Base-by-base conservation (phyloP, 331 rosid genomes). In the Acacia concinna region DNA sequence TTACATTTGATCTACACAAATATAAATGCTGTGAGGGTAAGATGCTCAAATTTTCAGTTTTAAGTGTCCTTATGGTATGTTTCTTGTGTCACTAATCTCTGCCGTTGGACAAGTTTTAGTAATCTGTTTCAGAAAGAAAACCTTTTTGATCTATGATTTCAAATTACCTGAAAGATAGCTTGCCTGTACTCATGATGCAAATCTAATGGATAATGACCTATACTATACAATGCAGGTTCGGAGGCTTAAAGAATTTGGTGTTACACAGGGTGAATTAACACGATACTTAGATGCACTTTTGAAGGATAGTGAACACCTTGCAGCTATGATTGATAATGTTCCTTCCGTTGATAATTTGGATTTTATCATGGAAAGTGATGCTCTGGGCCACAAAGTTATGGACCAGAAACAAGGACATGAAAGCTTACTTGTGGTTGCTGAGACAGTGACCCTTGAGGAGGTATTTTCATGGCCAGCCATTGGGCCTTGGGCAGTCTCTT, bases 311-410 rank as follows among this genome's bases (percentile, higher is more conserved):
- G 99, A 95, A 84, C 99, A 95, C 88, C 80, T 95, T 38, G 99
- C 99, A 47, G 99, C 98, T 83, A 91, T 95, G 97, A 90, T 95
- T 77, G 99, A 95, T 86, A 95, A 95, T 75, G 96, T 95, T 75
- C 92, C 99, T 71, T 95, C 99, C n/a, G 99, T 93, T 84, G 99
- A 95, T 90, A 95, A 95, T 86, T 87, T 95, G 97, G 97, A 95
- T 88, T 95, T 95, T 85, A 91, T 90, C 78, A 95, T 95, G 99
- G 99, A 95, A 89, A 91, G 98, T 76, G 99, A 95, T 80, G 99
- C 99, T 6, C 87, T 95, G 68, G 89, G 98, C 66, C 99, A 95
- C 86, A 86, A 89, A 60, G 97, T 95, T 71, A 95, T 95, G 99
- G 99, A 95, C 87, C 99, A 93, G 89, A 88, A 87, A 68, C 99